Conservation (phyloP, 495 filamentous ascomycete genomes). For the Penicillium egyptiacum region DNA sequence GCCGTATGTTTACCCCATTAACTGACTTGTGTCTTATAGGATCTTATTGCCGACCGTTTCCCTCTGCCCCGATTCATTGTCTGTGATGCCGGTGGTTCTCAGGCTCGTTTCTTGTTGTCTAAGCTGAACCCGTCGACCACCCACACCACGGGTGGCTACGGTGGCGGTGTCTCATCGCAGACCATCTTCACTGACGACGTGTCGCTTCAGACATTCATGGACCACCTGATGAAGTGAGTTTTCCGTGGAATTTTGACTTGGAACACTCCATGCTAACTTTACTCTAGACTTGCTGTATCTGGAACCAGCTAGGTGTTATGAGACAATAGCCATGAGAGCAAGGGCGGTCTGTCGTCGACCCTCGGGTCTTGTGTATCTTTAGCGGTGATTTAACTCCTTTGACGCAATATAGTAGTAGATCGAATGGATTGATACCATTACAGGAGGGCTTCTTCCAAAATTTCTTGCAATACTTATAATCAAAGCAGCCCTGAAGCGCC, state of each 20-base stretch:
- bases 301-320: conserved; percentile 55
- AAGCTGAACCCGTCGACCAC: conserved; percentile 99
- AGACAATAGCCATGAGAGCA: conserved; percentile 37
- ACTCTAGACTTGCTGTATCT: conserved; percentile 58
- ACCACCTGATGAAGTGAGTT: conserved; percentile 97
- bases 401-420: conserved; percentile 42
- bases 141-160: conserved; percentile 91
- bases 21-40: conserved; percentile 52
- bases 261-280: conserved; percentile 31
- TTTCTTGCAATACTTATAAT: background rate
- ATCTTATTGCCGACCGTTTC: conserved; percentile 96
- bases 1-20: conserved; percentile 3
- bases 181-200: conserved; percentile 99
- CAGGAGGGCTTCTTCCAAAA: background rate
- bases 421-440: conserved; percentile 36
- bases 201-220: conserved; percentile 98
- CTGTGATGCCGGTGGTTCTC: conserved; percentile 96
- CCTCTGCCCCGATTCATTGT: conserved; percentile 98
- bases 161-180: conserved; percentile 87
- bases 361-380: conserved; percentile 51
- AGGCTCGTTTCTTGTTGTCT: conserved; percentile 94
- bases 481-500: background rate
- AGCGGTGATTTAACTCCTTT: conserved; percentile 43
- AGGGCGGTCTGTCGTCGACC: conserved; percentile 37
- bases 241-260: background rate